Evolutionary conservation across 257 asterid genomes (phyloP), one percentile per base, ranked within the genome.

Genomic region (Nicotiana noctiflora): DNA sequence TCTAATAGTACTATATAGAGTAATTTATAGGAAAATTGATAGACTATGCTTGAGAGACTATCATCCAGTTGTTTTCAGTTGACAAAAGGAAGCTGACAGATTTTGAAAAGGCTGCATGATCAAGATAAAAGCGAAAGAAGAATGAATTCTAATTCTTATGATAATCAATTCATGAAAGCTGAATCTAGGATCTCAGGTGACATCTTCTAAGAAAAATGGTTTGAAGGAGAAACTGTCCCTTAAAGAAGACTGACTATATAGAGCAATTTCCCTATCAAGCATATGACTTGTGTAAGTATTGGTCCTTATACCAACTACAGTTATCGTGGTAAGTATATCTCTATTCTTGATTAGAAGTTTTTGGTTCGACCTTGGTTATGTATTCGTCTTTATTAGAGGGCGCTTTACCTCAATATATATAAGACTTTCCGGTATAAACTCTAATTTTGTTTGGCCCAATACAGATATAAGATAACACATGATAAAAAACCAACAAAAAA

Each of bases 241-340:
- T 21, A 10, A 70, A 44, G 21, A 40, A 51, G 18, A 13, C 18
- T 3, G 2, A 14, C 18, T 40, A 25, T 14, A 23, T 23, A 49
- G 23, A 74, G 61, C 49, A 74, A 49, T 74, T 74, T 74, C 78
- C 78, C 78, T 46, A 23, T 74, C 78, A 49, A 49, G 44, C 37
- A 46, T 19, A 46, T 72, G 59, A 72, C 0, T 46, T 46, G 11
- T 44, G 77, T 70, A 21, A n/a, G 46, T 44, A 21, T 44, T 70
- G 59, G 59, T 21, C 0, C 59, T 44, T 40, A 72, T 27, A 27
- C 29, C 29, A 27, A 27, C 29, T 2, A 27, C 29, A 27, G 29
- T 27, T 27, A 27, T 27, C 29, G 29, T 27, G 2, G 2, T 27
- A 27, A 27, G 2, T 27, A 27, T 27, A 27, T 27, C 2, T 40